These are phyloP conservation scores for Centrapalus pauciflorus DNA, from an alignment of 129 eudicot genomes.

Conservation along the genomic window DNA sequence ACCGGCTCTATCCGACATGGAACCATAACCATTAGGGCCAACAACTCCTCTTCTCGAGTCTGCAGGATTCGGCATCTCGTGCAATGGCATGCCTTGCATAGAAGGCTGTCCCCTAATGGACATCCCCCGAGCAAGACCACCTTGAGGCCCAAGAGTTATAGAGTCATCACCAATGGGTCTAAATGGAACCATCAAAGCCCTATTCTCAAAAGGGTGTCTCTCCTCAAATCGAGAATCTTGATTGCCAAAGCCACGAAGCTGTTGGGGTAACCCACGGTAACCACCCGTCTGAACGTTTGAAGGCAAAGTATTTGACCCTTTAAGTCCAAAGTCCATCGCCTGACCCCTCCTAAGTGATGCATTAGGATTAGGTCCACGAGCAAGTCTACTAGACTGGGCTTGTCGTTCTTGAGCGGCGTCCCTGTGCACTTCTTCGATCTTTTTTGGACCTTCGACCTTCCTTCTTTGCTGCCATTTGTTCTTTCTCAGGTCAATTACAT, in stretches of 20 bases:
- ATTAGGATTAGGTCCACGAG: slow-evolving; percentile 67
- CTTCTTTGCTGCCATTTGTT: slow-evolving; percentile 90
- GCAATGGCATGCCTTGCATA: slow-evolving; percentile 21
- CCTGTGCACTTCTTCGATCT: slow-evolving; percentile 67
- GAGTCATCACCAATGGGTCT: slow-evolving; percentile 60
- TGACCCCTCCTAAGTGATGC: slow-evolving; percentile 57
- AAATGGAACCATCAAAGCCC: slow-evolving; percentile 54
- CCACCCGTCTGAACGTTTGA: slow-evolving; percentile 54
- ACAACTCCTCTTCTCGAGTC: slow-evolving; percentile 48
- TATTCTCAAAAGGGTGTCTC: slow-evolving; percentile 52
- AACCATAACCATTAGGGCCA: slow-evolving; percentile 53
- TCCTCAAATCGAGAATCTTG: slow-evolving; percentile 74
- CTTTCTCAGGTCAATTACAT: slow-evolving; percentile 73
- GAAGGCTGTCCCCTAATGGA: slow-evolving; percentile 71
- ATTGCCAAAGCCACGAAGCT: slow-evolving; percentile 53
- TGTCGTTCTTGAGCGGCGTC: slow-evolving; percentile 51
- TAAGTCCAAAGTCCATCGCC: slow-evolving; percentile 62
- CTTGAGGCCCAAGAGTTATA: slow-evolving; percentile 94
- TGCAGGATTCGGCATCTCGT: slow-evolving; percentile 32
- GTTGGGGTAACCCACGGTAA: slow-evolving; percentile 60
- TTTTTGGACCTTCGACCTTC: slow-evolving; percentile 90
- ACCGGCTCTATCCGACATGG: slow-evolving; percentile 45
- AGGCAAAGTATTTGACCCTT: slow-evolving; percentile 47
- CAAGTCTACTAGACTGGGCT: slow-evolving; percentile 58
- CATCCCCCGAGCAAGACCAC: slow-evolving; percentile 96